phyloP scores from a whole-genome alignment of 2,329 filamentous ascomycete genomes.

The Emergomyces pasteurianus region DNA sequence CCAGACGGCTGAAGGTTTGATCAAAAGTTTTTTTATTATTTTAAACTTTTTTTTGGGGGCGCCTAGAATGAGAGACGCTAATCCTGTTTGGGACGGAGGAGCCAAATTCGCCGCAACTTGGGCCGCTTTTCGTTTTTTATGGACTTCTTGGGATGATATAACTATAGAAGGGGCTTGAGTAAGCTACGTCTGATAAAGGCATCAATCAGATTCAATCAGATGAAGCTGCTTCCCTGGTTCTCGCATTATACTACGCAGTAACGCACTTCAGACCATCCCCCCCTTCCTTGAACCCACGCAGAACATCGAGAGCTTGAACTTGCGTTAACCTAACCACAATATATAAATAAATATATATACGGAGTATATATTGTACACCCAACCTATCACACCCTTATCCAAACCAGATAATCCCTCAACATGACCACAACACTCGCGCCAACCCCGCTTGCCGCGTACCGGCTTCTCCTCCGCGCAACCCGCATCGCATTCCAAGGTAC shows the following conservation, averaged over 20 bases:
- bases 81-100: conserved; percentile 3
- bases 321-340: background rate
- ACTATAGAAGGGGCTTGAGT: no score
- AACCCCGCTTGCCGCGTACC: conserved; percentile 19
- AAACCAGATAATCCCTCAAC: background rate
- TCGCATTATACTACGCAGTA: background rate
- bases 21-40: conserved; percentile 15
- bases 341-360: no score
- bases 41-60: conserved; percentile 16
- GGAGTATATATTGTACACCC: background rate
- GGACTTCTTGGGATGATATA: no score
- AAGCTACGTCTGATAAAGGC: background rate
- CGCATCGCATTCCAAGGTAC: conserved; percentile 67
- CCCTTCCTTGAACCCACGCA: background rate
- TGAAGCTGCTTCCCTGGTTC: background rate
- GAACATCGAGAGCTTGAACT: background rate
- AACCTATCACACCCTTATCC: background rate
- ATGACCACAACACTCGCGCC: conserved; percentile 18
- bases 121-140: background rate
- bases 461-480: conserved; percentile 15
- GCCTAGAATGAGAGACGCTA: background rate
- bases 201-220: background rate
- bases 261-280: no score
- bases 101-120: background rate
- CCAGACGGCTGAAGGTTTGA: background rate